phyloP scores from a whole-genome alignment of 2,329 filamentous ascomycete genomes.

The Colletotrichum sp. region DNA sequence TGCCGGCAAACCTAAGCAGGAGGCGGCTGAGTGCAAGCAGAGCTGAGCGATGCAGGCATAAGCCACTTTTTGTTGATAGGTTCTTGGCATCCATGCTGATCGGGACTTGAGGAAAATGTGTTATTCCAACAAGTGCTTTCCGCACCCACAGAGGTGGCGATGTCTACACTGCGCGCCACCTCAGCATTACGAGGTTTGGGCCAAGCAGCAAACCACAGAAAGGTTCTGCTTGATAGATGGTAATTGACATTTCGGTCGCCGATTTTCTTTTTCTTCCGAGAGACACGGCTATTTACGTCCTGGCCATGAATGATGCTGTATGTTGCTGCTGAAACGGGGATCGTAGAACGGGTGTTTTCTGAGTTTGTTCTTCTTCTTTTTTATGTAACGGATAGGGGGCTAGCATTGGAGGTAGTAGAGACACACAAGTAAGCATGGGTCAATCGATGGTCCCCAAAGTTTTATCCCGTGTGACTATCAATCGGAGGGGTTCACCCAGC shows the following conservation, averaged over 20 bases:
- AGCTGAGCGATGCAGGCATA: slow-evolving; percentile 64
- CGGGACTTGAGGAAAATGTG: background rate
- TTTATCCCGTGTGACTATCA: background rate
- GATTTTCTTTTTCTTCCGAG: background rate
- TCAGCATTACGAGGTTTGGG: background rate
- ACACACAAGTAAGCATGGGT: background rate
- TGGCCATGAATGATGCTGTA: slow-evolving; percentile 18
- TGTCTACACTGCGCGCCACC: background rate
- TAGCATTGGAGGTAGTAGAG: background rate
- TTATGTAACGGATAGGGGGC: background rate
- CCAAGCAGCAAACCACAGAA: background rate
- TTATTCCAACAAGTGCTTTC: background rate
- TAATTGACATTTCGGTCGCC: slow-evolving; percentile 17
- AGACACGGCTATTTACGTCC: slow-evolving; percentile 9
- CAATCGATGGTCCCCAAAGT: background rate
- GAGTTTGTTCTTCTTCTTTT: background rate
- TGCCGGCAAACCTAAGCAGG: slow-evolving; percentile 88
- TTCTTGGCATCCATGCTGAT: background rate
- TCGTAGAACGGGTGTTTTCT: slow-evolving; percentile 9
- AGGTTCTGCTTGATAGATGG: slow-evolving; percentile 21
- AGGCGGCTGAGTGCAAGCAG: slow-evolving; percentile 95
- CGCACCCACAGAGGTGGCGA: background rate
- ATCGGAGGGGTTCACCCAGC: background rate
- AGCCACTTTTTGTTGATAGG: slow-evolving; percentile 30
- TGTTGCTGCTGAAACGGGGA: slow-evolving; percentile 11